phyloP scores from a whole-genome alignment of 768 basidiomycete species.

The Suillus lakei region DNA sequence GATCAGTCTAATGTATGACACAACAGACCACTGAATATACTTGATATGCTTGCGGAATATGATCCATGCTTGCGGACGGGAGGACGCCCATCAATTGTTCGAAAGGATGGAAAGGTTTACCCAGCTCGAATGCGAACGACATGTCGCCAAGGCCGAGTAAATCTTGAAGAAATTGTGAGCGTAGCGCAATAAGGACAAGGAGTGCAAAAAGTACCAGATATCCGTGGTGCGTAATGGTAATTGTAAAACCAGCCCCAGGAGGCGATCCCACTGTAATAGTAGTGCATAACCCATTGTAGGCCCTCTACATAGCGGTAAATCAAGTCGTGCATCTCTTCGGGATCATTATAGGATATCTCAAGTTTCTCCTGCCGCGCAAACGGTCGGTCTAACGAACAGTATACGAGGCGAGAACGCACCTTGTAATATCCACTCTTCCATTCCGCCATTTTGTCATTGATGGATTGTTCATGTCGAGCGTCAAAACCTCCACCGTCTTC shows the following conservation, averaged over 20 bases:
- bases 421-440: slow-evolving; percentile 93
- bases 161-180: slow-evolving; percentile 43
- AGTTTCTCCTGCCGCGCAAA: slow-evolving; percentile 71
- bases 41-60: slow-evolving; percentile 85
- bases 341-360: slow-evolving; percentile 74
- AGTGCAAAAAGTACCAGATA: slow-evolving; percentile 68
- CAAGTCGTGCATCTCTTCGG: slow-evolving; percentile 70
- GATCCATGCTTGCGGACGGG: slow-evolving; percentile 87
- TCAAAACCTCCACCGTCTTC: slow-evolving; percentile 80
- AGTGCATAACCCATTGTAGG: slow-evolving; percentile 98
- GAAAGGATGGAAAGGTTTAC: slow-evolving; percentile 88
- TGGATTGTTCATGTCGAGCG: slow-evolving; percentile 69
- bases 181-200: not conserved
- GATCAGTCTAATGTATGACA: not conserved
- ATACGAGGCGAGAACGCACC: slow-evolving; percentile 47
- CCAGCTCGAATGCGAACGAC: slow-evolving; percentile 86
- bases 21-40: slow-evolving; percentile 42
- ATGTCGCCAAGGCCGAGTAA: slow-evolving; percentile 69
- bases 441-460: slow-evolving; percentile 85
- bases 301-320: slow-evolving; percentile 89
- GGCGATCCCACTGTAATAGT: slow-evolving; percentile 96
- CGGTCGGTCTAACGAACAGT: slow-evolving; percentile 17
- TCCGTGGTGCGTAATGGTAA: slow-evolving; percentile 97
- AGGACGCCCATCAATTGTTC: slow-evolving; percentile 99
- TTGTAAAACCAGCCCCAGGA: slow-evolving; percentile 99